Conservation (phyloP, 495 filamentous ascomycete species). For the Parmelia sp. region DNA sequence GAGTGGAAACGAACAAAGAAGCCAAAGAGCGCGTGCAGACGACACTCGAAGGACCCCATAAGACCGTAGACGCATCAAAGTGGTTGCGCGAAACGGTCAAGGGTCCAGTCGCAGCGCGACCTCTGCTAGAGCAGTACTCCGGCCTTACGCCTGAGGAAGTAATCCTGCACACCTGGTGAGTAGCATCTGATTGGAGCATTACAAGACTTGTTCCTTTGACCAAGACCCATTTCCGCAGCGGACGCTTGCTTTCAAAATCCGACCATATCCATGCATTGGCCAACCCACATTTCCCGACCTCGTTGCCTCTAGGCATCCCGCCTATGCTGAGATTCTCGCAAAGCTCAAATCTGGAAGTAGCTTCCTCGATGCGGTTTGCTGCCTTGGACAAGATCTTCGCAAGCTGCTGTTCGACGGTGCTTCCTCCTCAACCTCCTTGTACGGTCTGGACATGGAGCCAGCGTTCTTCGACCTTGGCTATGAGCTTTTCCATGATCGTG, state of each 20-base stretch:
- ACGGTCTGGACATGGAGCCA: conserved; percentile 37
- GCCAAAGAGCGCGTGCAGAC: too few relatives aligned
- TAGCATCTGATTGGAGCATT: too few relatives aligned
- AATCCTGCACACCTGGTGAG: not conserved
- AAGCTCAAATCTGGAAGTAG: not conserved
- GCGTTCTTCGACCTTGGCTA: conserved; percentile 45
- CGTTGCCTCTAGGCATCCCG: not conserved
- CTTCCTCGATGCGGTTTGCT: not conserved
- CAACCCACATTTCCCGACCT: not conserved
- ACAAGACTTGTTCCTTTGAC: too few relatives aligned
- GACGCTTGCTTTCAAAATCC: not conserved
- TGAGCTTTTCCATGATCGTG: conserved; percentile 42
- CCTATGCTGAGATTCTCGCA: not conserved
- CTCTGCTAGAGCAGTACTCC: not conserved
- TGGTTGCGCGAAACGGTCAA: not conserved
- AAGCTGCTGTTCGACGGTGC: conserved; percentile 26
- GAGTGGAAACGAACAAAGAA: too few relatives aligned
- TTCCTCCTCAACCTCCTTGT: conserved; percentile 29
- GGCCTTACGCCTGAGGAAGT: not conserved
- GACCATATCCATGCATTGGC: not conserved
- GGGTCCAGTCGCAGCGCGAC: not conserved
- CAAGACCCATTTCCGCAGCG: too few relatives aligned
- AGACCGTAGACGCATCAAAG: not conserved
- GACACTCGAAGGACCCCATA: too few relatives aligned
- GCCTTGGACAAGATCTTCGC: not conserved